phyloP scores from a whole-genome alignment of 345 rosid species.

The Triadica sebifera region DNA sequence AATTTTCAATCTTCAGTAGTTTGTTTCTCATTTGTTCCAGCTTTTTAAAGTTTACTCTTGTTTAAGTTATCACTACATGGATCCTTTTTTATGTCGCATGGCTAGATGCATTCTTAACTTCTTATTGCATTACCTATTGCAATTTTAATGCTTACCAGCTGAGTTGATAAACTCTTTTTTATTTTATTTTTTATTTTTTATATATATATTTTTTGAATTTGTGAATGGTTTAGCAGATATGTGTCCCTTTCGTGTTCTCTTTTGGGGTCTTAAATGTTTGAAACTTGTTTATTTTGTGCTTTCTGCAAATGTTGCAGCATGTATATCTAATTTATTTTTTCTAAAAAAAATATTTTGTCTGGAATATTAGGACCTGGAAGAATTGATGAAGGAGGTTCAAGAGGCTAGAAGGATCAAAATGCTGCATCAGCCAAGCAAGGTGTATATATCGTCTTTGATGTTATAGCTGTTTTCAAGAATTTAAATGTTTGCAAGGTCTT shows the following conservation, averaged over 20 bases:
- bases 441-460: slow-evolving; percentile 25
- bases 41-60: not conserved
- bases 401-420: slow-evolving; percentile 97
- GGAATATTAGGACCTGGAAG: slow-evolving; percentile 73
- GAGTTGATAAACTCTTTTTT: not conserved
- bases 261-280: not conserved
- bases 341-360: not conserved
- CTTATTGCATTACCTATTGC: slow-evolving; percentile 3
- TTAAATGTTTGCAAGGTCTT: not conserved
- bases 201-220: not conserved
- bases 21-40: not conserved
- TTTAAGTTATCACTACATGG: not conserved
- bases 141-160: not conserved
- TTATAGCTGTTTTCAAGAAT: slow-evolving; percentile 9
- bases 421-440: slow-evolving; percentile 99
- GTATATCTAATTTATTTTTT: not conserved
- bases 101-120: not conserved
- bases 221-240: not conserved
- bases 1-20: not conserved
- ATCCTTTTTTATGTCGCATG: not conserved
- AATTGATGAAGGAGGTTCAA: slow-evolving; percentile 97
- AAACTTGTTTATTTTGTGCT: slow-evolving; percentile 11
- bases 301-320: slow-evolving; percentile 15
- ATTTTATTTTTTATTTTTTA: too few relatives aligned
- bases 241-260: slow-evolving; percentile 1